Evolutionary conservation across 345 rosid genomes (phyloP).

Genomic region (Syzygium aromaticum): DNA sequence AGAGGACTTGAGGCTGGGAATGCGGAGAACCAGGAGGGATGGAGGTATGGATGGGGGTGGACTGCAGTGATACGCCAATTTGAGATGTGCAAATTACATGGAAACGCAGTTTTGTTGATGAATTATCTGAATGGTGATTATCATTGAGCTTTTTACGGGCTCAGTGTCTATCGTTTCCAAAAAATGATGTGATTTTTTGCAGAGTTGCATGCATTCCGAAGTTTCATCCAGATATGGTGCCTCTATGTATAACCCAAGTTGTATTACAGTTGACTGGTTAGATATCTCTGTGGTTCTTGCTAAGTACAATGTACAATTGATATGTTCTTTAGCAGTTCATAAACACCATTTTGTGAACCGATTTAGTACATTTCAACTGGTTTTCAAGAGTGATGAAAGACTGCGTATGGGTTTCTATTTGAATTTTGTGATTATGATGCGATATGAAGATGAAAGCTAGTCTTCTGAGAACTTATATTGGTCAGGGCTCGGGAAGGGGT

Average conservation of each 20-base stretch:
- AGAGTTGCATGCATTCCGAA: background rate
- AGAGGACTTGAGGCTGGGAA: slow-evolving; percentile 16
- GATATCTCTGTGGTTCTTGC: background rate
- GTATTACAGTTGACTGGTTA: background rate
- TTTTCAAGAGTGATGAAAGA: background rate
- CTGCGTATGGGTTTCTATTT: background rate
- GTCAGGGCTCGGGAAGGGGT: background rate
- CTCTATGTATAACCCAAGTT: background rate
- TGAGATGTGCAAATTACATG: background rate
- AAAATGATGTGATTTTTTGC: background rate
- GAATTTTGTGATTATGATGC: background rate
- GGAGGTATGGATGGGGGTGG: background rate
- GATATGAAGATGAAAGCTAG: background rate
- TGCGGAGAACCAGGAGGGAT: background rate
- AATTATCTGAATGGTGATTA: background rate
- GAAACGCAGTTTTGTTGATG: background rate
- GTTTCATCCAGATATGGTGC: background rate
- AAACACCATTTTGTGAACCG: background rate
- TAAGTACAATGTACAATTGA: background rate
- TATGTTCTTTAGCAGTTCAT: background rate
- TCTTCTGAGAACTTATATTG: background rate
- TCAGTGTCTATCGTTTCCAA: background rate
- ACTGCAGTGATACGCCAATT: background rate
- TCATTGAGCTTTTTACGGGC: background rate
- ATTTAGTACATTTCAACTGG: background rate